Evolutionary conservation across 23 red algal species (phyloP), one percentile per base, ranked within the genome.

Genomic region (Gracilaria gracilis): DNA sequence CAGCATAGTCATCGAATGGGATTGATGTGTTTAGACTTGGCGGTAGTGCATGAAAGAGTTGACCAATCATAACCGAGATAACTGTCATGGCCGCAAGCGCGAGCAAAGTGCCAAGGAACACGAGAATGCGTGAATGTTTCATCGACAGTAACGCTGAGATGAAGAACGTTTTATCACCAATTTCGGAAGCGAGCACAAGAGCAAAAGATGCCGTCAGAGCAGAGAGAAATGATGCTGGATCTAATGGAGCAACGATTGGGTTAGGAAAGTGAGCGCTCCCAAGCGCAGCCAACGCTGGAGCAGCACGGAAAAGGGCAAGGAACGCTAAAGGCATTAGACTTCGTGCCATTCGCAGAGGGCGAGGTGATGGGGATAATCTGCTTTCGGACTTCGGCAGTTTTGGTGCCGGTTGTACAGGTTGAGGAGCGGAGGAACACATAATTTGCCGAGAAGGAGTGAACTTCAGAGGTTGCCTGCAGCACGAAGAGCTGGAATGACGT

Each of bases 91-190:
- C 59, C 2, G 77, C 75, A 0, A 99, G 82, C 4, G 97, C 97
- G 37, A 88, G 51, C 83, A 96, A 47, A 0, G 97, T 90, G 17
- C 97, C 97, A 29, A 95, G 23, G 32, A 99, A 88, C 0, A 99
- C 94, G 57, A 95, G 79, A 23, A 83, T 39, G 33, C 94, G 91
- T 6, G 80, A 82, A 85, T 96, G 94, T 83, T 99, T 99, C 94
- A 99, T 96, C 4, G 84, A 81, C 59, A 99, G 88, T 57, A 99
- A 77, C 9, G 97, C 97, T 31, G 91, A 88, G 64, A 99, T 99
- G 61, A 99, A 99, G 37, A 99, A 99, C 1, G 97, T 99, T 88
- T 99, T 99, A 81, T 99, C 97, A 35, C 97, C 97, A 54, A 99
- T 69, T 91, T 99, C 97, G 9, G 89, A 92, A 21, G 93, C 83